phyloP scores from a whole-genome alignment of 192 early-diverging fungal species.

The Paraglomus occultum region DNA sequence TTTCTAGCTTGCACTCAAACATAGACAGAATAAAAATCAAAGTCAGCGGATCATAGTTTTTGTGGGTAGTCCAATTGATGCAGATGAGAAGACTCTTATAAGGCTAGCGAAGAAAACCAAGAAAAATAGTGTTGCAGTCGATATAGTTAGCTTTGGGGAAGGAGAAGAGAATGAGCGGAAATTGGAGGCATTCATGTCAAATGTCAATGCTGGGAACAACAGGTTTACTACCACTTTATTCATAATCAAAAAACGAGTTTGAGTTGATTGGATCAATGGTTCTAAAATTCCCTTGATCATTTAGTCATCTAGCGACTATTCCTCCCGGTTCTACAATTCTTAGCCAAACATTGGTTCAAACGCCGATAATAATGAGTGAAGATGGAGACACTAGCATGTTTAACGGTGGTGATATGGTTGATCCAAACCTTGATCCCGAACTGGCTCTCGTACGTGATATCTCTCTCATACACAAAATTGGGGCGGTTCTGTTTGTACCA shows the following conservation, averaged over 20 bases:
- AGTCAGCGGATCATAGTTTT: conserved; percentile 92
- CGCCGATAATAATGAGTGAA: conserved; percentile 84
- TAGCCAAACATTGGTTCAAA: conserved; percentile 81
- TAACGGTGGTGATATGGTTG: conserved; percentile 82
- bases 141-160: conserved; percentile 96
- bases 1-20: conserved; percentile 83
- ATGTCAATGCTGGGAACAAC: conserved; percentile 91
- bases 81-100: conserved; percentile 83
- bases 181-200: conserved; percentile 85
- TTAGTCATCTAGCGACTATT: conserved; percentile 84
- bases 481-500: background rate
- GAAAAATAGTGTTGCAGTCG: conserved; percentile 97
- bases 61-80: conserved; percentile 82
- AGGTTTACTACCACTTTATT: conserved; percentile 46
- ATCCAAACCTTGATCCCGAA: conserved; percentile 92
- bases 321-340: conserved; percentile 93
- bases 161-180: conserved; percentile 83
- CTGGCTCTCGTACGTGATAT: conserved; percentile 66
- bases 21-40: conserved; percentile 96
- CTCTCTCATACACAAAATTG: background rate
- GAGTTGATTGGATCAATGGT: background rate
- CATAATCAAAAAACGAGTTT: background rate
- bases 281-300: background rate
- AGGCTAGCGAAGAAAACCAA: conserved; percentile 94
- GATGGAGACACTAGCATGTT: conserved; percentile 73